Conservation (phyloP, 1,139 yeast genomes). For the Sugiyamaella xylanicola region DNA sequence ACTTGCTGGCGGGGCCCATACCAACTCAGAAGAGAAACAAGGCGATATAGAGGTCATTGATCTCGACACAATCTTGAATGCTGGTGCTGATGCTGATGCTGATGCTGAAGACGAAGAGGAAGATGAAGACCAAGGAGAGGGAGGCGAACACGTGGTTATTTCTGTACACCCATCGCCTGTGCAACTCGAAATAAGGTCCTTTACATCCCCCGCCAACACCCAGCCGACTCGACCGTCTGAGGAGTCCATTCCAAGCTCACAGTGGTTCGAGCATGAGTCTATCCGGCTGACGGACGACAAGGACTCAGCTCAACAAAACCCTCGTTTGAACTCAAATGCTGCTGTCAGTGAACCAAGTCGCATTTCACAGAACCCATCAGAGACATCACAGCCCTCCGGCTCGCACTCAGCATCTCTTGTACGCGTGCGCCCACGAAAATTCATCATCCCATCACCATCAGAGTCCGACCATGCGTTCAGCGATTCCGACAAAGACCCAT, state of each 20-base stretch:
- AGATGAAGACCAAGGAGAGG: background rate
- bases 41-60: background rate
- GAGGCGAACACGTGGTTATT: background rate
- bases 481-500: slow-evolving; percentile 18
- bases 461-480: slow-evolving; percentile 1
- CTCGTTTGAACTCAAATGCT: too few relatives aligned
- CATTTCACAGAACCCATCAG: too few relatives aligned
- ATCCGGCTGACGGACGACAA: too few relatives aligned
- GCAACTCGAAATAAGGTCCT: slow-evolving; percentile 6
- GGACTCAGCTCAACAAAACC: too few relatives aligned
- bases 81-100: background rate
- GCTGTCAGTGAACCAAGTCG: too few relatives aligned
- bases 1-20: too few relatives aligned
- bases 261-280: slow-evolving; percentile 28
- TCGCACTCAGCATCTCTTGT: background rate
- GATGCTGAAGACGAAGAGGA: background rate
- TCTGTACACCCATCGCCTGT: too few relatives aligned
- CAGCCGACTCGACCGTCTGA: background rate
- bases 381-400: background rate
- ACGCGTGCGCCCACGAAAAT: background rate
- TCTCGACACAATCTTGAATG: background rate
- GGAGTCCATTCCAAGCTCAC: slow-evolving; percentile 25
- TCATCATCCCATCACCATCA: background rate
- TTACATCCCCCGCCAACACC: background rate
- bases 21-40: too few relatives aligned